Percentiles rank a stretch among this genome's conserved stretches.
These are phyloP conservation scores for Boletus reticuloceps DNA, from an alignment of 768 basidiomycete genomes.

Conservation along the genomic window DNA sequence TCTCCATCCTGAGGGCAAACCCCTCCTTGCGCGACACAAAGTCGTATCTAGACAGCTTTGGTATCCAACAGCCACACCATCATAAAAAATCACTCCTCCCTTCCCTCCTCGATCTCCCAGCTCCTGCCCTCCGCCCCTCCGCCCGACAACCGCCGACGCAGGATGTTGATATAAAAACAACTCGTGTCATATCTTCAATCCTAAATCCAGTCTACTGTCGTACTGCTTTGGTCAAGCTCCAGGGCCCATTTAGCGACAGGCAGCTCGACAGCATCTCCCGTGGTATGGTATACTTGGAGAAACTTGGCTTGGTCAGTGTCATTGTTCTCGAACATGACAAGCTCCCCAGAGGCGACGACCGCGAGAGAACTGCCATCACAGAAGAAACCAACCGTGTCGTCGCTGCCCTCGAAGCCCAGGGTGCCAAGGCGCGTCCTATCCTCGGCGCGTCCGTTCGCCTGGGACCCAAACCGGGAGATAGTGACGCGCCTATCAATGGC, in stretches of 20 bases:
- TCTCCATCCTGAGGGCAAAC: constrained; percentile 90
- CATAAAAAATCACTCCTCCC: constrained; percentile 21
- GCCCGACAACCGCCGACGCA: constrained; percentile 10
- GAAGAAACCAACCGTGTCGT: constrained; percentile 88
- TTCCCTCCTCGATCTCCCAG: constrained; percentile 25
- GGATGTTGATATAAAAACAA: constrained; percentile 36
- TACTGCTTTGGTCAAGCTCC: constrained; percentile 94
- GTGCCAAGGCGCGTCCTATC: constrained; percentile 84
- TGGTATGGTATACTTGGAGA: constrained; percentile 93
- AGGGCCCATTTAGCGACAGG: constrained; percentile 90
- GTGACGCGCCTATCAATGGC: constrained; percentile 28
- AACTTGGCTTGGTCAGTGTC: constrained; percentile 92
- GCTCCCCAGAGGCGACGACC: constrained; percentile 61
- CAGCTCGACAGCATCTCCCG: constrained; percentile 93
- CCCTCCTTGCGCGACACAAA: constrained; percentile 90
- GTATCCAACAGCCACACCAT: constrained; percentile 50
- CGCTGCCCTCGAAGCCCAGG: constrained; percentile 76
- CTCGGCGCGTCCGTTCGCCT: constrained; percentile 83
- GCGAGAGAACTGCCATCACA: constrained; percentile 62
- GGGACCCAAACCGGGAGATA: constrained; percentile 66
- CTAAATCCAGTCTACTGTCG: constrained; percentile 81
- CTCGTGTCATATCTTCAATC: constrained; percentile 65
- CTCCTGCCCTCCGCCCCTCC: constrained; percentile 18
- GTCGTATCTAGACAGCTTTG: constrained; percentile 90
- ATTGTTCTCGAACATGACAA: constrained; percentile 92